Percentiles rank a stretch among this genome's conserved stretches.
These are phyloP conservation scores for Mucor velutinosus DNA, from an alignment of 371 early-diverging fungal genomes.

Conservation along the genomic window DNA sequence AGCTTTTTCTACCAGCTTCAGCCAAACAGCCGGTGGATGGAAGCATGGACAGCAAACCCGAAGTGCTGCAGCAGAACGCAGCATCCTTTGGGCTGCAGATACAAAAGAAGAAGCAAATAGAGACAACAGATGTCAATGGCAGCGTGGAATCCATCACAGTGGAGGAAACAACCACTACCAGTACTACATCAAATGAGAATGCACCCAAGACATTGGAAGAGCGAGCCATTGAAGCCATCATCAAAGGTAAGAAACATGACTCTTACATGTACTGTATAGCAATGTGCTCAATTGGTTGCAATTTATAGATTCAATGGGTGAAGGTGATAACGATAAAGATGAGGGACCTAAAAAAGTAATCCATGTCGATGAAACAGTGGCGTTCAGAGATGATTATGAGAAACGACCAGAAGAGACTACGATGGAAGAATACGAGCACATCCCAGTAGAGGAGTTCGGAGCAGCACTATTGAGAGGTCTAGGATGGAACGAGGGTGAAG, in stretches of 20 bases:
- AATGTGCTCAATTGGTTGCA: neutral
- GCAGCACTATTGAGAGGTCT: slow-evolving; percentile 87
- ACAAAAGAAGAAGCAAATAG: slow-evolving; percentile 29
- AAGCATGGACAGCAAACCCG: neutral
- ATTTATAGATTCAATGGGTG: slow-evolving; percentile 45
- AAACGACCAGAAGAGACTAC: slow-evolving; percentile 64
- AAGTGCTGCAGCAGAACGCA: slow-evolving; percentile 15
- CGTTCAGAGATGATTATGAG: slow-evolving; percentile 53
- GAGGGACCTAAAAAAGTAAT: slow-evolving; percentile 51
- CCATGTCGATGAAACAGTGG: slow-evolving; percentile 49
- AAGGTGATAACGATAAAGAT: slow-evolving; percentile 43
- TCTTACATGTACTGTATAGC: too few species aligned
- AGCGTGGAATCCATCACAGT: neutral
- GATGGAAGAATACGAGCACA: slow-evolving; percentile 79
- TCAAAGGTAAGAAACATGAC: slow-evolving; percentile 36
- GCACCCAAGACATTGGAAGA: slow-evolving; percentile 55
- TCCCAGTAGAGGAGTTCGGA: slow-evolving; percentile 92
- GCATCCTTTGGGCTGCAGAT: slow-evolving; percentile 39
- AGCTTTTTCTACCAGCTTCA: slow-evolving; percentile 43
- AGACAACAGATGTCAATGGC: neutral
- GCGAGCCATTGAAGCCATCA: slow-evolving; percentile 57
- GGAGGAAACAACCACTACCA: slow-evolving; percentile 8
- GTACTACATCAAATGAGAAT: slow-evolving; percentile 11
- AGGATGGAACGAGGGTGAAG: slow-evolving; percentile 87
- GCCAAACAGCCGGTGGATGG: slow-evolving; percentile 15